Evolutionary conservation across 2,329 filamentous ascomycete genomes (phyloP).

Genomic region (Aciculosporium take): DNA sequence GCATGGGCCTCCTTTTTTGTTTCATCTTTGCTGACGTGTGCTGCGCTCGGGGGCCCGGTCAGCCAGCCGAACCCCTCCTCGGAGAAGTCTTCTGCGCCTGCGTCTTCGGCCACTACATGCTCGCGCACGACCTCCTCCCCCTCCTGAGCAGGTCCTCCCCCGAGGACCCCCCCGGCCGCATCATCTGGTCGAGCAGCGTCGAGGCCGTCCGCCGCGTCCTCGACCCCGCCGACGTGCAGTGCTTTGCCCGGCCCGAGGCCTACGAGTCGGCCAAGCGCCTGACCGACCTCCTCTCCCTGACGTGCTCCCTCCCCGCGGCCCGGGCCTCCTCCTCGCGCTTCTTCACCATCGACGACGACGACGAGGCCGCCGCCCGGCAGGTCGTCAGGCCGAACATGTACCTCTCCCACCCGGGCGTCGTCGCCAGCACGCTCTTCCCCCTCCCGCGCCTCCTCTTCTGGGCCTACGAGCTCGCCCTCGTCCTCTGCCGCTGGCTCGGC

Average conservation of each 20-base stretch:
- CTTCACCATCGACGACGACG: conserved; percentile 25
- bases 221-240: conserved; percentile 60
- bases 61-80: conserved; percentile 44
- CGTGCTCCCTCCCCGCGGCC: conserved; percentile 51
- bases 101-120: conserved; percentile 87
- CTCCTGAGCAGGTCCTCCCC: conserved; percentile 43
- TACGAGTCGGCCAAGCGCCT: conserved; percentile 85
- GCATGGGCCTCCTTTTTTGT: background rate
- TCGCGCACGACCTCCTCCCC: conserved; percentile 66
- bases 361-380: conserved; percentile 3
- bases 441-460: conserved; percentile 55
- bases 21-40: background rate
- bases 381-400: conserved; percentile 48
- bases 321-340: conserved; percentile 42
- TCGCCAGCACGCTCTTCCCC: conserved; percentile 67
- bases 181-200: conserved; percentile 80
- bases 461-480: conserved; percentile 53
- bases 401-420: conserved; percentile 74
- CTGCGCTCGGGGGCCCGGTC: too few species aligned
- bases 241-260: conserved; percentile 42
- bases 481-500: conserved; percentile 60
- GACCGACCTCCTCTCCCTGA: conserved; percentile 71
- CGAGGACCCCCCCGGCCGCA: conserved; percentile 39
- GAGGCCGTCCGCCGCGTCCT: conserved; percentile 48
- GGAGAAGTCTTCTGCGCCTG: conserved; percentile 84